These are phyloP conservation scores for Ammopiptanthus mongolicus DNA, from an alignment of 306 rosid species.

Conservation along the genomic window DNA sequence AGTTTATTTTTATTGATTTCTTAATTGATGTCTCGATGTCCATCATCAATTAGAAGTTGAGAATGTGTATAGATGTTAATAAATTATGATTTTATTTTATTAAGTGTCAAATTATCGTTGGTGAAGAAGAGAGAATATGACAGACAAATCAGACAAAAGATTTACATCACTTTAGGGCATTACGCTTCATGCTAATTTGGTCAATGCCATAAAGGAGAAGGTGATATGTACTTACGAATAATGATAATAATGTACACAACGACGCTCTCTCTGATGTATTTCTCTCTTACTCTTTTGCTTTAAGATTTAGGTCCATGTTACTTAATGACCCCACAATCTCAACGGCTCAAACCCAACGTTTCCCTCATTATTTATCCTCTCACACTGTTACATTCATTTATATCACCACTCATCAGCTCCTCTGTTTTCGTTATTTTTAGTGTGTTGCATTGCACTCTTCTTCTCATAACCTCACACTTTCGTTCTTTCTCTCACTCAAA, in stretches of 20 bases:
- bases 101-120: no score
- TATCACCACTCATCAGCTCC: background rate
- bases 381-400: background rate
- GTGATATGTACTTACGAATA: background rate
- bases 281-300: background rate
- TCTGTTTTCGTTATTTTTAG: background rate
- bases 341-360: slow-evolving; percentile 36
- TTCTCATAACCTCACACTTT: slow-evolving; percentile 9
- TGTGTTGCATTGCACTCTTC: background rate
- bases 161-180: no score
- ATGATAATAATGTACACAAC: background rate
- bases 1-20: no score
- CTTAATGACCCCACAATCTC: slow-evolving; percentile 25
- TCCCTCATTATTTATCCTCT: background rate
- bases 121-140: no score
- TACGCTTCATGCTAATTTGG: background rate
- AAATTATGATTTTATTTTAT: no score
- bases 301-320: background rate
- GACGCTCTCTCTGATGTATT: slow-evolving; percentile 25
- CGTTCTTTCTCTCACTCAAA: background rate
- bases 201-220: background rate
- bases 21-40: no score
- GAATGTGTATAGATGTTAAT: no score
- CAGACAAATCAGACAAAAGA: no score
- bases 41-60: no score